Percentiles rank a stretch among this genome's conserved stretches.
Conservation (phyloP, 2,329 filamentous ascomycete genomes). For the Apiospora rasikravindrae region DNA sequence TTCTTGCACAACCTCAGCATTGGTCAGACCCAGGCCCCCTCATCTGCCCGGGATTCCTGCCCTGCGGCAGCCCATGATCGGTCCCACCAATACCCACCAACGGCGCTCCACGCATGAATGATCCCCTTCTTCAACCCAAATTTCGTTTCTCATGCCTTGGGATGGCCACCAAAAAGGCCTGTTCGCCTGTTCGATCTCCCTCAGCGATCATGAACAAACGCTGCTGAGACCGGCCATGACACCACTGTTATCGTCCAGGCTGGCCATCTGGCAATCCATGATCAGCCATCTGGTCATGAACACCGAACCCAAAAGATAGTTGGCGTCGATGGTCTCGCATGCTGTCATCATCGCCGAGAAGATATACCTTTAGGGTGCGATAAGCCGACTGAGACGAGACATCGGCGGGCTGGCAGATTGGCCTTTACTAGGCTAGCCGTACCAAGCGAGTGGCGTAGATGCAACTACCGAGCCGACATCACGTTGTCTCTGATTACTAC, state of each 20-base stretch:
- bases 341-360: not conserved
- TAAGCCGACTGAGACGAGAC: not conserved
- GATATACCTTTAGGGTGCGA: not conserved
- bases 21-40: not conserved
- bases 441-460: constrained; percentile 4
- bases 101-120: constrained; percentile 18
- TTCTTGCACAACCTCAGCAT: constrained; percentile 12
- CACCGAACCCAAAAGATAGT: not conserved
- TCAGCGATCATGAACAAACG: constrained; percentile 9
- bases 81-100: not conserved
- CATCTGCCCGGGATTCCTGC: not conserved
- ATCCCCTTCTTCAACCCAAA: constrained; percentile 16
- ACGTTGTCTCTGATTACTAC: not conserved
- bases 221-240: constrained; percentile 4
- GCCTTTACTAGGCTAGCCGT: not conserved
- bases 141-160: constrained; percentile 14
- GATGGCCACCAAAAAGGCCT: not conserved
- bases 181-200: not conserved
- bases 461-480: not conserved
- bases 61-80: not conserved
- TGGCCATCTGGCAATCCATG: not conserved
- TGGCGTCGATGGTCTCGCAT: not conserved
- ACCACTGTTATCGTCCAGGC: not conserved
- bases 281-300: not conserved
- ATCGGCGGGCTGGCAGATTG: constrained; percentile 3